These are phyloP conservation scores for Lactarius sanguifluus DNA, from an alignment of 768 basidiomycete species.

Conservation along the genomic window DNA sequence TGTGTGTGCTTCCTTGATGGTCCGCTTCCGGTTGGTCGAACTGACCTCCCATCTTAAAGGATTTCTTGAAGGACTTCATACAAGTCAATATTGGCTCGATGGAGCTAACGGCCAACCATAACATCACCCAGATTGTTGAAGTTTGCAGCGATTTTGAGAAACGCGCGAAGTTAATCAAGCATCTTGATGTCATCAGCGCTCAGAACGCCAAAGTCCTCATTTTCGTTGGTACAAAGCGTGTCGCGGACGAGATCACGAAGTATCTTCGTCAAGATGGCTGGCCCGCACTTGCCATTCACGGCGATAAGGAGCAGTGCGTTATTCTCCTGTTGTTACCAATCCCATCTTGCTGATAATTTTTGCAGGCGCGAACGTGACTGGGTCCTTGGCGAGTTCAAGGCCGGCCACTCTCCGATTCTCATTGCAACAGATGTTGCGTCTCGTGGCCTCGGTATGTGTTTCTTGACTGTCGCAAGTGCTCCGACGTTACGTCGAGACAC, in stretches of 20 bases:
- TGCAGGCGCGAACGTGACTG: slow-evolving; percentile 94
- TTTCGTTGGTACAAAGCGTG: slow-evolving; percentile 96
- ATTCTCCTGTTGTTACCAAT: background rate
- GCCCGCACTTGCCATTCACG: slow-evolving; percentile 99
- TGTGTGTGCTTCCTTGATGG: slow-evolving; percentile 41
- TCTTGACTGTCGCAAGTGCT: slow-evolving; percentile 51
- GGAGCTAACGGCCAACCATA: slow-evolving; percentile 98
- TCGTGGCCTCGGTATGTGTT: slow-evolving; percentile 96
- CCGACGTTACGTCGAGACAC: slow-evolving; percentile 36
- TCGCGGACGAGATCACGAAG: slow-evolving; percentile 98
- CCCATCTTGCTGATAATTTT: slow-evolving; percentile 10
- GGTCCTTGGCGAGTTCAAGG: slow-evolving; percentile 98
- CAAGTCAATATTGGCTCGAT: slow-evolving; percentile 99
- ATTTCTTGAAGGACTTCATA: slow-evolving; percentile 94
- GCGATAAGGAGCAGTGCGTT: slow-evolving; percentile 96
- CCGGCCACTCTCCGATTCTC: slow-evolving; percentile 94
- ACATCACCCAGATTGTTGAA: slow-evolving; percentile 94
- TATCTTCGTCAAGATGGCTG: slow-evolving; percentile 97
- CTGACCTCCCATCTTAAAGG: slow-evolving; percentile 45
- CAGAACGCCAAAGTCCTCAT: slow-evolving; percentile 99
- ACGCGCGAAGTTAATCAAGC: slow-evolving; percentile 92
- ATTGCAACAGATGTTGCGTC: slow-evolving; percentile 99
- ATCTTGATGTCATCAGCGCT: slow-evolving; percentile 92
- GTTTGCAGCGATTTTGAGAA: slow-evolving; percentile 98
- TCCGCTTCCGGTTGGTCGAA: background rate